These are phyloP conservation scores for Rhodofomes roseus DNA, from an alignment of 1,284 basidiomycete species.

Conservation along the genomic window DNA sequence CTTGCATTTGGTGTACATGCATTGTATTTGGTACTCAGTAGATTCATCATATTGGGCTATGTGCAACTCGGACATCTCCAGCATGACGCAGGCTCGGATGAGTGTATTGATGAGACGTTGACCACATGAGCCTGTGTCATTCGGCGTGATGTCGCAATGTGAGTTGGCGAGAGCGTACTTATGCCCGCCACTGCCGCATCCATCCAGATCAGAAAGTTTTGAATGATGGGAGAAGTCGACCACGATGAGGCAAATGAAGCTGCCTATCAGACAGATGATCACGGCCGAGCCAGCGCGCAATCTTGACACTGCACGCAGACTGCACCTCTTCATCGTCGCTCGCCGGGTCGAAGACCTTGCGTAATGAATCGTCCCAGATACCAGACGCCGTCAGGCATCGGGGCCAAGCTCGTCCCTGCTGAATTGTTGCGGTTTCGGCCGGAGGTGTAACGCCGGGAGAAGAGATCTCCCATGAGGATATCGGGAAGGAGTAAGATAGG, in stretches of 20 bases:
- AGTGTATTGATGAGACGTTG: background rate
- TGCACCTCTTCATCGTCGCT: background rate
- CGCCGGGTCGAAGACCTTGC: background rate
- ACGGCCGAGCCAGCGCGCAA: background rate
- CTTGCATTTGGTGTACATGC: constrained; percentile 6
- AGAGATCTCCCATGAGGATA: background rate
- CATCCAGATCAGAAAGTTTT: background rate
- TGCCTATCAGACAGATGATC: constrained; percentile 3
- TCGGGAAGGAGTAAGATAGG: constrained; percentile 1
- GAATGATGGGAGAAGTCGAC: constrained; percentile 1
- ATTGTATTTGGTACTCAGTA: constrained; percentile 9
- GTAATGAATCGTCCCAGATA: background rate
- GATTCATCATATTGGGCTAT: constrained; percentile 5
- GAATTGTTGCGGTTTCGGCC: background rate
- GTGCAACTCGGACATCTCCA: background rate
- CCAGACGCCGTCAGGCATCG: background rate
- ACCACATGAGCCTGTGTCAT: background rate
- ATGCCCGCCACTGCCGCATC: background rate
- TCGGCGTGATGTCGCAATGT: background rate
- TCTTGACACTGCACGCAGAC: background rate
- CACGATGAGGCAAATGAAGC: constrained; percentile 1
- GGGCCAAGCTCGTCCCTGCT: background rate
- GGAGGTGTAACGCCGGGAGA: background rate
- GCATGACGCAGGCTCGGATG: background rate
- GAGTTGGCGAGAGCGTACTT: background rate